Evolutionary conservation across 2,329 filamentous ascomycete species (phyloP).

Genomic region (Orbilia blumenaviensis): DNA sequence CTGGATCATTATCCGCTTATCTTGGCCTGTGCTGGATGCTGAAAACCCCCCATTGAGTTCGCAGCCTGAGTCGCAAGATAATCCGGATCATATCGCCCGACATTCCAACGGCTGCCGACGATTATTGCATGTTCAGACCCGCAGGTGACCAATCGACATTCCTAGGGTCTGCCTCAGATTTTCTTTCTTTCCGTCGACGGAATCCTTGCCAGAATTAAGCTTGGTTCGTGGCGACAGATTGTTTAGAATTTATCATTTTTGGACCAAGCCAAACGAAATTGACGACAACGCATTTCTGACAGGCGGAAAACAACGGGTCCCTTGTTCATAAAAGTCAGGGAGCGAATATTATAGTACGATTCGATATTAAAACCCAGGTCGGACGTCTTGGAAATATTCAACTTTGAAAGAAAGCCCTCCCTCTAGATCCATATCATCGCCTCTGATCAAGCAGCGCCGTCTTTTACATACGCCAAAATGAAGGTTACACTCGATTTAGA

Average conservation of each 20-base stretch:
- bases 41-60: background rate
- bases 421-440: background rate
- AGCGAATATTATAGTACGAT: slow-evolving; percentile 13
- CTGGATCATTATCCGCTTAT: background rate
- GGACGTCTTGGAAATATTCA: background rate
- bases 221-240: background rate
- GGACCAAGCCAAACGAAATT: background rate
- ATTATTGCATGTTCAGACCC: slow-evolving; percentile 25
- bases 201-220: background rate
- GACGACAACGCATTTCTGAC: slow-evolving; percentile 6
- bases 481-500: slow-evolving; percentile 41
- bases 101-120: slow-evolving; percentile 36
- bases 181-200: background rate
- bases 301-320: background rate
- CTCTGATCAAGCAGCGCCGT: background rate
- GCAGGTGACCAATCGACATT: slow-evolving; percentile 24
- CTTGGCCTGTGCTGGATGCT: background rate
- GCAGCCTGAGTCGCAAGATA: slow-evolving; percentile 3
- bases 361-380: slow-evolving; percentile 9
- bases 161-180: slow-evolving; percentile 38
- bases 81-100: slow-evolving; percentile 39
- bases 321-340: background rate
- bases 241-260: background rate
- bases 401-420: background rate
- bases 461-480: slow-evolving; percentile 1